These are phyloP conservation scores for Xylariaceae sp. DNA, from an alignment of 2,329 filamentous ascomycete species.

Conservation along the genomic window DNA sequence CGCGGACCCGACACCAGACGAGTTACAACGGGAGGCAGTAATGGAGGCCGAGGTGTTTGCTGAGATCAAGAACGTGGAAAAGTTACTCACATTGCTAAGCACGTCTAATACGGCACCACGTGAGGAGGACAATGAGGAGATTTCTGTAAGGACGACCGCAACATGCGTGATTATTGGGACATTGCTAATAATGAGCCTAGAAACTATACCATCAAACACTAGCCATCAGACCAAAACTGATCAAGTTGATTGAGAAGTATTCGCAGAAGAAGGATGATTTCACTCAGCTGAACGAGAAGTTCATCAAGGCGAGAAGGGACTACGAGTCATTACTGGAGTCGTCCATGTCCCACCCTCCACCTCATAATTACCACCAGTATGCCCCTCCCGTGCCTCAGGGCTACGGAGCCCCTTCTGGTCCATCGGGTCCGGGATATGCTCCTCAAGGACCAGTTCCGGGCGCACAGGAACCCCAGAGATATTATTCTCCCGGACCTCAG, in stretches of 20 bases:
- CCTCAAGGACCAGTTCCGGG: conserved; percentile 39
- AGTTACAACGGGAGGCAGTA: conserved; percentile 89
- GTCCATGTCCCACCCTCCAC: conserved; percentile 91
- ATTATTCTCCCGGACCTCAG: conserved; percentile 59
- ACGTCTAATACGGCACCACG: conserved; percentile 74
- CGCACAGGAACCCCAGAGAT: conserved; percentile 60
- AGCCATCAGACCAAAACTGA: conserved; percentile 91
- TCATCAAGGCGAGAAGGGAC: conserved; percentile 95
- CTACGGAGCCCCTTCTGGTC: conserved; percentile 37
- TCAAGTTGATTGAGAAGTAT: conserved; percentile 97
- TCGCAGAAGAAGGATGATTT: conserved; percentile 99
- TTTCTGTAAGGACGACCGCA: conserved; percentile 55
- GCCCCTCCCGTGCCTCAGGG: conserved; percentile 44
- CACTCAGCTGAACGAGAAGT: conserved; percentile 97
- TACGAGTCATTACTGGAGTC: conserved; percentile 94
- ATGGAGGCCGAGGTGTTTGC: conserved; percentile 75
- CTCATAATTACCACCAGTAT: conserved; percentile 69
- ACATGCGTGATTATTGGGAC: neutral
- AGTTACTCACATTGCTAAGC: conserved; percentile 81
- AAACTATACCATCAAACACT: conserved; percentile 88
- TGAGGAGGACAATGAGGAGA: conserved; percentile 94
- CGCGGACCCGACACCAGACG: conserved; percentile 87
- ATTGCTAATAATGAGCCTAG: conserved; percentile 38
- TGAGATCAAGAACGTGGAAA: conserved; percentile 60
- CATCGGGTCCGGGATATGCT: conserved; percentile 34